These are phyloP conservation scores for Trichoderma virens DNA, from an alignment of 495 filamentous ascomycete species.

Conservation along the genomic window DNA sequence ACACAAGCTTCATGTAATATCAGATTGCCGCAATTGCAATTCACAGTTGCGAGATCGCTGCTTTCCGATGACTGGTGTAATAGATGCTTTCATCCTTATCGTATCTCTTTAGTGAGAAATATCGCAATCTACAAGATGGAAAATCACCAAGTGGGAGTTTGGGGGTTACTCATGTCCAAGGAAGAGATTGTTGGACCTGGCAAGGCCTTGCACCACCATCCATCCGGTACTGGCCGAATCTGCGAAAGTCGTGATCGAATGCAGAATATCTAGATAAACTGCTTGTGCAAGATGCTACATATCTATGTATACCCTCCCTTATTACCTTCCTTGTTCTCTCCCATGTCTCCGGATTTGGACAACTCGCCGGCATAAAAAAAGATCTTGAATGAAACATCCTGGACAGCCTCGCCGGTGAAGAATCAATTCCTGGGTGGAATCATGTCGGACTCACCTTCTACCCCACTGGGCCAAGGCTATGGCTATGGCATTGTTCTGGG, in stretches of 20 bases:
- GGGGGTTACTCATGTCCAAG: neutral
- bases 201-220: neutral
- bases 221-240: neutral
- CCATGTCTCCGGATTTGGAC: neutral
- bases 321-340: too few relatives aligned
- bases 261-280: neutral
- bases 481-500: conserved; percentile 83
- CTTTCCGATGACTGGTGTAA: neutral
- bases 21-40: neutral
- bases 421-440: neutral
- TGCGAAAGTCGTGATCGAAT: neutral
- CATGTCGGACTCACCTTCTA: conserved; percentile 14
- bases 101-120: too few relatives aligned
- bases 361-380: neutral
- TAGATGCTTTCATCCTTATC: neutral
- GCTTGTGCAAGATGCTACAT: neutral
- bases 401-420: neutral
- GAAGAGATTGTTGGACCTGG: neutral
- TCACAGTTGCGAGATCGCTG: neutral
- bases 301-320: neutral
- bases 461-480: conserved; percentile 60
- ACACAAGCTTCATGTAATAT: neutral
- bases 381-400: neutral
- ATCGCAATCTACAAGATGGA: neutral
- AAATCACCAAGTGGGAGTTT: neutral